phyloP scores from a whole-genome alignment of 768 basidiomycete species.

The Sarcomyxa edulis region DNA sequence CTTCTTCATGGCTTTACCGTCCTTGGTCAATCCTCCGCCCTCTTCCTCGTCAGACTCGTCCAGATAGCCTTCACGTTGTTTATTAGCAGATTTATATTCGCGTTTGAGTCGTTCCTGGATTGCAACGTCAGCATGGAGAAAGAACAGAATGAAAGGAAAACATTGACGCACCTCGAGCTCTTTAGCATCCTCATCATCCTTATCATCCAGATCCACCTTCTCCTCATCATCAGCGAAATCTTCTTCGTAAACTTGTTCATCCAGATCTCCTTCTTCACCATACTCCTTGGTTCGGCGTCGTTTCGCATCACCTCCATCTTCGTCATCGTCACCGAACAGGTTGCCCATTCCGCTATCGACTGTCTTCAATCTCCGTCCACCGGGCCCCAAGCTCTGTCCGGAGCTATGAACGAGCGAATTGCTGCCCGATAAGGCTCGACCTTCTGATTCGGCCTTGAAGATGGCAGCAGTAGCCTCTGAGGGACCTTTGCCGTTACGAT shows the following conservation, averaged over 20 bases:
- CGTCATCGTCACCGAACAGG: conserved; percentile 67
- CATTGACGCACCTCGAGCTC: conserved; percentile 59
- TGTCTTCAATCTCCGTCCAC: conserved; percentile 58
- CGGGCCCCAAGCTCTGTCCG: conserved; percentile 60
- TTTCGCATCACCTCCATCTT: conserved; percentile 43
- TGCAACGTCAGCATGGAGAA: conserved; percentile 3
- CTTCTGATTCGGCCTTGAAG: conserved; percentile 63
- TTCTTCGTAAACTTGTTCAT: conserved; percentile 80
- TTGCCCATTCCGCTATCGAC: conserved; percentile 63
- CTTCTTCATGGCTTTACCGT: conserved; percentile 81
- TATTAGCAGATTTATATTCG: conserved; percentile 76
- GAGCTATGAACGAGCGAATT: conserved; percentile 42
- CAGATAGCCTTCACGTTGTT: conserved; percentile 60
- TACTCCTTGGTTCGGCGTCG: conserved; percentile 50
- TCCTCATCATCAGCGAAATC: conserved; percentile 89
- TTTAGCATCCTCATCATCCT: conserved; percentile 84
- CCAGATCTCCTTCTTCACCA: conserved; percentile 75
- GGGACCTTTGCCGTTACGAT: conserved; percentile 51
- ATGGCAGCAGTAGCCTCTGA: conserved; percentile 62
- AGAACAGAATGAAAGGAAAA: conserved; percentile 7
- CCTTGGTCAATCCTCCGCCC: conserved; percentile 49
- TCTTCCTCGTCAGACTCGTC: conserved; percentile 74
- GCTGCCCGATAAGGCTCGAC: conserved; percentile 31
- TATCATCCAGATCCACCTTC: conserved; percentile 61
- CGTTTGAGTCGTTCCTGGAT: conserved; percentile 76